A percentile compares a stretch with the other conserved stretches of the same genome.
Conservation (phyloP, 164 flowering plant genomes). For the Stephania cephalantha region DNA sequence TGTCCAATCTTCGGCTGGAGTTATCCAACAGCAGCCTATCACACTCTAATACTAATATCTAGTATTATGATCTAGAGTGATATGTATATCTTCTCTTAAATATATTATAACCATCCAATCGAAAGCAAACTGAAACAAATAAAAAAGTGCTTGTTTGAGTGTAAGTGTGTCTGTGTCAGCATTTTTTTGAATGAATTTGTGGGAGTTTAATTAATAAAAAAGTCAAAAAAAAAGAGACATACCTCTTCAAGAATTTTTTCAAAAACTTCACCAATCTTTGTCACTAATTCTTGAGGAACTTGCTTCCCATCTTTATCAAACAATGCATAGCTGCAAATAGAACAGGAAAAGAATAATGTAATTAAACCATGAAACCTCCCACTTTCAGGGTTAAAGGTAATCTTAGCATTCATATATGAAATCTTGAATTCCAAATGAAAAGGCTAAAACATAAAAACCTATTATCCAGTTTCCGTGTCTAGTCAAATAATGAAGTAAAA, state of each 20-base stretch:
- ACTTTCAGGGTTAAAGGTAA: background rate
- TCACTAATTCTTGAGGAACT: conserved; percentile 71
- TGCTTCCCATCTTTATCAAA: conserved; percentile 79
- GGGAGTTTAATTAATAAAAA: background rate
- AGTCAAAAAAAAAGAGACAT: conserved; percentile 14
- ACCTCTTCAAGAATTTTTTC: conserved; percentile 75
- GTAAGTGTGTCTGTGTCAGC: no score
- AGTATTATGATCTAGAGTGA: background rate
- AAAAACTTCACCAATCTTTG: conserved; percentile 66
- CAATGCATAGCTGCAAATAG: conserved; percentile 68
- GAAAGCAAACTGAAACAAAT: background rate
- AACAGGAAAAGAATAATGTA: background rate
- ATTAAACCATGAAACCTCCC: background rate
- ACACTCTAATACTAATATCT: no score
- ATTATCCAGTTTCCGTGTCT: background rate
- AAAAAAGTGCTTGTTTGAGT: background rate
- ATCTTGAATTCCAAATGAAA: background rate
- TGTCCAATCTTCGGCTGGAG: no score
- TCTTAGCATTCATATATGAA: background rate
- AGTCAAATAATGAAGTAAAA: background rate
- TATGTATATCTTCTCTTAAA: background rate
- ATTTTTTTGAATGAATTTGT: no score
- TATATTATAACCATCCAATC: background rate
- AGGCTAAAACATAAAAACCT: background rate
- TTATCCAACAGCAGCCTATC: no score